These are phyloP conservation scores for Theobroma grandiflorum DNA, from an alignment of 441 rosid genomes.

Conservation along the genomic window DNA sequence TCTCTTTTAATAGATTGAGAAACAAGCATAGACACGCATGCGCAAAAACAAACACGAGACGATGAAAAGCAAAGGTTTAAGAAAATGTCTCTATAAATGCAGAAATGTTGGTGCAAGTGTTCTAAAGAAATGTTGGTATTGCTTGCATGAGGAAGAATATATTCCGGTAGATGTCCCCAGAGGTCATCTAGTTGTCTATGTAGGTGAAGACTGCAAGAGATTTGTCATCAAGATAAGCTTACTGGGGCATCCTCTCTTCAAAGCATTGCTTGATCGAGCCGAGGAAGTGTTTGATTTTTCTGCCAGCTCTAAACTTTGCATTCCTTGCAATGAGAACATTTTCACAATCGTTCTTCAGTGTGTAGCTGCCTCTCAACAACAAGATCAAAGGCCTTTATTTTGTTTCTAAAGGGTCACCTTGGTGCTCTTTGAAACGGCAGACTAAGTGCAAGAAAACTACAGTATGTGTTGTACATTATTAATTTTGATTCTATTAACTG, in stretches of 20 bases:
- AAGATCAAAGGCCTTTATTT: background rate
- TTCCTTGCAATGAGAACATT: constrained; percentile 48
- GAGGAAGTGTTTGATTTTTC: constrained; percentile 42
- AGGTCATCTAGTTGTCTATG: constrained; percentile 50
- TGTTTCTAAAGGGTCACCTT: constrained; percentile 16
- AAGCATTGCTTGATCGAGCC: constrained; percentile 44
- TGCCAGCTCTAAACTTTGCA: constrained; percentile 37
- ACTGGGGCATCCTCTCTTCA: constrained; percentile 49
- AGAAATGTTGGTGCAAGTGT: constrained; percentile 6
- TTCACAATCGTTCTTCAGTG: constrained; percentile 35
- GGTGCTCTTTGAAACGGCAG: background rate
- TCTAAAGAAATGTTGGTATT: constrained; percentile 23
- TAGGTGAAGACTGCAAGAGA: constrained; percentile 44
- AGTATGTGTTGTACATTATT: background rate
- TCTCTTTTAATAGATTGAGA: background rate
- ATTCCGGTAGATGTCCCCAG: constrained; percentile 48
- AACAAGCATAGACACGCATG: background rate
- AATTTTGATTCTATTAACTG: background rate
- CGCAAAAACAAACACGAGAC: background rate
- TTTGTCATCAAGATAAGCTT: constrained; percentile 38
- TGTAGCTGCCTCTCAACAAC: constrained; percentile 20
- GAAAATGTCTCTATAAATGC: background rate
- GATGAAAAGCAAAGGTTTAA: constrained; percentile 15
- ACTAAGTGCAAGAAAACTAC: background rate
- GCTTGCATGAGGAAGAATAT: background rate